Percentiles rank a stretch among this genome's conserved stretches.
phyloP scores from a whole-genome alignment of 768 basidiomycete genomes.

The Suillus sp. region DNA sequence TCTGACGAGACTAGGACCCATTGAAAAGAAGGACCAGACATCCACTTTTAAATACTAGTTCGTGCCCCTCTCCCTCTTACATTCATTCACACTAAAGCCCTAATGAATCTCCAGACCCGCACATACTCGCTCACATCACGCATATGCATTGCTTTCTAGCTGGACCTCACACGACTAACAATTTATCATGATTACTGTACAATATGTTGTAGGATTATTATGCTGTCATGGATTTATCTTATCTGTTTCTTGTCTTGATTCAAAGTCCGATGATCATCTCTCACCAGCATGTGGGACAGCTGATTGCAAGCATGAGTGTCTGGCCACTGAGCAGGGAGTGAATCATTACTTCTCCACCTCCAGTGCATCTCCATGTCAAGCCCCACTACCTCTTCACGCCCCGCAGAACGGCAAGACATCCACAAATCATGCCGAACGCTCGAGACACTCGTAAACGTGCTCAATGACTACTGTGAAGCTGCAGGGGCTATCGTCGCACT shows the following conservation, averaged over 20 bases:
- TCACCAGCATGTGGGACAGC: not conserved
- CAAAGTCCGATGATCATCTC: constrained; percentile 5
- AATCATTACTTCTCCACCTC: not conserved
- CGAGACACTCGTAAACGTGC: constrained; percentile 62
- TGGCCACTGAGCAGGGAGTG: not conserved
- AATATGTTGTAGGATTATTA: not conserved
- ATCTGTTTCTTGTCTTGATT: not conserved
- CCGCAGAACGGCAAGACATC: constrained; percentile 69
- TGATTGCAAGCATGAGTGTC: not conserved
- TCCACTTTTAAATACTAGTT: not conserved
- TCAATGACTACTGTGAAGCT: constrained; percentile 79
- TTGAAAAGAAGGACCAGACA: not conserved
- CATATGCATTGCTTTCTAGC: not conserved
- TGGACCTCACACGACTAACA: not conserved
- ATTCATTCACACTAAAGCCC: not conserved
- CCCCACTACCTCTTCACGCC: constrained; percentile 19
- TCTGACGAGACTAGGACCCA: not conserved
- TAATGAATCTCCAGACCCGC: not conserved
- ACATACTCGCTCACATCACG: not conserved
- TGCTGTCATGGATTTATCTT: not conserved
- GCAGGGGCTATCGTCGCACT: constrained; percentile 58
- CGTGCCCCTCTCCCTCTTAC: not conserved
- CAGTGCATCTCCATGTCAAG: constrained; percentile 15
- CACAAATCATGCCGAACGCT: constrained; percentile 82
- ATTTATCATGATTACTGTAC: not conserved